Base-by-base conservation (phyloP, 257 asterid genomes). In the Echium plantagineum region DNA sequence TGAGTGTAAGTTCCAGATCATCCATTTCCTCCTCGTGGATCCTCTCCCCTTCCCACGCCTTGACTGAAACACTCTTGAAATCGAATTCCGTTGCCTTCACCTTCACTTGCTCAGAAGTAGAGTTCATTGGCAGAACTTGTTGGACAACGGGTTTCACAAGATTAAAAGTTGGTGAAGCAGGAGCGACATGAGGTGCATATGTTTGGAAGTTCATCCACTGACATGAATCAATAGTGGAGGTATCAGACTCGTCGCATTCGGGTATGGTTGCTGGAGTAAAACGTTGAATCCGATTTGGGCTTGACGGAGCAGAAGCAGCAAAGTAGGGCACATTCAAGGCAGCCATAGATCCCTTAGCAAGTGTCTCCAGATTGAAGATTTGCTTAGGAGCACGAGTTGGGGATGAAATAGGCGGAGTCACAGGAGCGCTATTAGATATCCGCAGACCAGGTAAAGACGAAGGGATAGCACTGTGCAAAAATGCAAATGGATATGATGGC, bases 11-110 rank as follows among this genome's bases (percentile, higher is more conserved):
- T 54, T 66, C 71, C 60, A 66, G 59, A 66, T 58, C 71, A 32
- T 66, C 71, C 17, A 66, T 18, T 60, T 65, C 71, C 49, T 59
- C 66, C 21, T 66, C 66, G 38, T 66, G 71, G 46, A 66, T 66
- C 65, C 47, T 66, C 57, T 66, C 71, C 31, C 74, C 74, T 63
- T 69, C 69, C 74, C 74, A 69, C 16, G 74, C 61, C 51, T 63
- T 69, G 32, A 69, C 74, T 6, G 74, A 62, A 2, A 58, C 53
- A 16, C 35, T 69, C 63, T 63, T 63, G 18, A 69, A 69, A 24
- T 54, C 57, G 7, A 69, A 57, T 15, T 69, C 65, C 24, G 51
- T 54, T 35, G 57, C 22, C 55, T 69, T 69, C 22, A 65, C 22
- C 55, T 69, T 69, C 22, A 65, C 73, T 59, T 62, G 62, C 7